Evolutionary conservation across 1,284 basidiomycete species (phyloP), one percentile per base, ranked within the genome.

Genomic region (Cerioporus squamosus): DNA sequence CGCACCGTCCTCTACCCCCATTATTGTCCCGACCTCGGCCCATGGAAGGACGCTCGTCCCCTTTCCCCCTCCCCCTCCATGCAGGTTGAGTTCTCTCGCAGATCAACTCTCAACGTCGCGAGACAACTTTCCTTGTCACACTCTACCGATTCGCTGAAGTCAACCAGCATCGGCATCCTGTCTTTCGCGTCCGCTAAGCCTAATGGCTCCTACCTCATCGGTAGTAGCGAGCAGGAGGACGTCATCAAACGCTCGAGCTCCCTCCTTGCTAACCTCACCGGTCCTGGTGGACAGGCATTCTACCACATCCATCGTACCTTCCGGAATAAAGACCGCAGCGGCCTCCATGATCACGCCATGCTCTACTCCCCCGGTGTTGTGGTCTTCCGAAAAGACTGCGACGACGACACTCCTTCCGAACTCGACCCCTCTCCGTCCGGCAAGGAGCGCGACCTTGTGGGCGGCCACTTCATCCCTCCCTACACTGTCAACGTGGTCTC

Each of bases 211-310:
- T 81, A 75, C 62, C 63, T 80, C 53, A 72, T 74, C 33, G 82
- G 82, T 40, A 77, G 79, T 17, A 75, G 81, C 54, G 80, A 80
- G 48, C 80, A 78, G 66, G 80, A 80, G 54, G 81, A 81, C 61
- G 63, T 67, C 24, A 69, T 83, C 33, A 77, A 79, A 14, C 73
- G 82, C 36, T 74, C 70, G 2, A 81, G 77, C 48, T 78, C 80
- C 3, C 72, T 84, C 42, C 70, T 81, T 23, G 75, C 77, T 23
- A 77, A 74, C 56, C 74, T 83, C 26, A 72, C 65, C 42, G 68
- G 75, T 9, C 63, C 74, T n/a, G 66, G 67, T 7, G 80, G 74
- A 29, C 68, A 71, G 47, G 68, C 72, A 17, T 84, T 83, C 60
- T 83, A 82, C 67, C 66, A 68, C 29, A 72, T 75, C 53, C 80